phyloP scores from a whole-genome alignment of 345 rosid genomes.

The Adansonia digitata region DNA sequence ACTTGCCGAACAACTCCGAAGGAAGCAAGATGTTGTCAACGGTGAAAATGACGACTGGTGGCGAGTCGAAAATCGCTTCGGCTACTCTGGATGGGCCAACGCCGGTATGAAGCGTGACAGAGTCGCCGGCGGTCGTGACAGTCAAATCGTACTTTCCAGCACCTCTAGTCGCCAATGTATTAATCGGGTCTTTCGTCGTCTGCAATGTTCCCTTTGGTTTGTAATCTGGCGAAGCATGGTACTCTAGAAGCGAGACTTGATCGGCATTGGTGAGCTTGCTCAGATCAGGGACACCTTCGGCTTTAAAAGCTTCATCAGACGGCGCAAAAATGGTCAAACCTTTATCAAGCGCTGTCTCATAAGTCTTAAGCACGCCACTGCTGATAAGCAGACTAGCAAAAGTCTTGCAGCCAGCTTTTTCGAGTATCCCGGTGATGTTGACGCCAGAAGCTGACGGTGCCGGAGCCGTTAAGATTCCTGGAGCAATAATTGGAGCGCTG shows the following conservation, averaged over 20 bases:
- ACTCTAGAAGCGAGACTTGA: slow-evolving; percentile 62
- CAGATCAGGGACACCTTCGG: slow-evolving; percentile 63
- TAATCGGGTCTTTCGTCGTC: slow-evolving; percentile 48
- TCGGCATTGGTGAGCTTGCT: slow-evolving; percentile 70
- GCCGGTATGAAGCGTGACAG: slow-evolving; percentile 74
- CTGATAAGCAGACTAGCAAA: slow-evolving; percentile 52
- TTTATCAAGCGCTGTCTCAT: slow-evolving; percentile 48
- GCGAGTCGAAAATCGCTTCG: slow-evolving; percentile 58
- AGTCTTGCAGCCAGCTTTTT: slow-evolving; percentile 86
- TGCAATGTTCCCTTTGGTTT: slow-evolving; percentile 64
- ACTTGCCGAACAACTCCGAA: slow-evolving; percentile 53
- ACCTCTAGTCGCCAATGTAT: slow-evolving; percentile 70
- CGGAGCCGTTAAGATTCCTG: slow-evolving; percentile 62
- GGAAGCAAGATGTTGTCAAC: slow-evolving; percentile 79
- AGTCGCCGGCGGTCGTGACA: slow-evolving; percentile 58
- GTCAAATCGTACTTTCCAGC: slow-evolving; percentile 67
- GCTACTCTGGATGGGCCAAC: slow-evolving; percentile 68
- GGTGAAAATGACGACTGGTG: slow-evolving; percentile 69
- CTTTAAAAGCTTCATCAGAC: slow-evolving; percentile 83
- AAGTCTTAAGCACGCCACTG: slow-evolving; percentile 77
- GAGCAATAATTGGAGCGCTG: slow-evolving; percentile 63
- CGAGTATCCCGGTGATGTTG: slow-evolving; percentile 70
- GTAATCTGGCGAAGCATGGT: slow-evolving; percentile 64
- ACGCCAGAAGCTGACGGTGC: slow-evolving; percentile 56
- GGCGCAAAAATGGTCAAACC: slow-evolving; percentile 95